Conservation (phyloP, 768 basidiomycete species). For the Suillus tomentosus region DNA sequence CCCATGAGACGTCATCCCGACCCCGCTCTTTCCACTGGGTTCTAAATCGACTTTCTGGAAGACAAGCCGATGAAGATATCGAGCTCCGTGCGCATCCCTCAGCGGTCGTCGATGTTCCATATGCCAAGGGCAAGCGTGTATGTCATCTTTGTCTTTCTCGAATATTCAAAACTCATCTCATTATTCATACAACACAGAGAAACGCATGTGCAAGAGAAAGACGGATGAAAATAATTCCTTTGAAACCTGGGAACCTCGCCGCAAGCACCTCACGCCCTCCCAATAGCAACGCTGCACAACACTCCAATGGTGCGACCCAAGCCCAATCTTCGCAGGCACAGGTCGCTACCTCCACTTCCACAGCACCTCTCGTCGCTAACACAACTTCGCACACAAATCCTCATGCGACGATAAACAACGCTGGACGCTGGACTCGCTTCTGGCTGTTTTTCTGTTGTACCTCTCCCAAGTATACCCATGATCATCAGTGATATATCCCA, state of each 20-base stretch:
- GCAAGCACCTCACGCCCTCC: neutral
- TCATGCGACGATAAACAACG: neutral
- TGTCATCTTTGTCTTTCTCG: neutral
- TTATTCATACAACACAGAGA: neutral
- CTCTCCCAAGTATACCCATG: neutral
- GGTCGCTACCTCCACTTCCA: neutral
- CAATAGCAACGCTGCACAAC: neutral
- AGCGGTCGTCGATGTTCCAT: neutral
- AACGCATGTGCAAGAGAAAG: neutral
- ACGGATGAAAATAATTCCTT: neutral
- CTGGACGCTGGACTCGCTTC: neutral
- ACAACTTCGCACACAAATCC: neutral
- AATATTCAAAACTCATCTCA: neutral
- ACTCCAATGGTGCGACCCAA: neutral
- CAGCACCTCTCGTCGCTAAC: neutral
- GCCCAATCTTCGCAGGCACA: neutral
- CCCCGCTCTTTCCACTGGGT: neutral
- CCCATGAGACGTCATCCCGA: neutral
- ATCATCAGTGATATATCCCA: neutral
- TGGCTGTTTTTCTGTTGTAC: neutral
- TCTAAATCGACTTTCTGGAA: neutral
- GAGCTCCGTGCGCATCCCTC: too few species aligned
- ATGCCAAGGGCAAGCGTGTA: neutral
- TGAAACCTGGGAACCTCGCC: neutral
- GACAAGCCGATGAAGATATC: neutral